phyloP scores from a whole-genome alignment of 306 rosid species.

The Cucurbita argyrosperma region DNA sequence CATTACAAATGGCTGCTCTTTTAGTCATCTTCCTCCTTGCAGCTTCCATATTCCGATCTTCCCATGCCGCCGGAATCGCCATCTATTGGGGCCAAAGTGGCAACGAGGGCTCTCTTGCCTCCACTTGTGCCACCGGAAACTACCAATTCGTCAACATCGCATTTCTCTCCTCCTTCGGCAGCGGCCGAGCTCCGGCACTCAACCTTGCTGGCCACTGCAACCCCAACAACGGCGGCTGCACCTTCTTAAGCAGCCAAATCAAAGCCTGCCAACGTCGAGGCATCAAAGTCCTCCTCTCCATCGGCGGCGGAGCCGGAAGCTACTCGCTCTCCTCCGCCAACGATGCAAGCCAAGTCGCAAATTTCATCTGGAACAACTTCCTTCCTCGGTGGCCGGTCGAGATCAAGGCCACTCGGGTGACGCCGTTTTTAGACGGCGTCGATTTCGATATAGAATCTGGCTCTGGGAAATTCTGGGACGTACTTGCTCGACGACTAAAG shows the following conservation, averaged over 20 bases:
- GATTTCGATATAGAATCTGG: constrained; percentile 50
- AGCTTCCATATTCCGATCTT: constrained; percentile 2
- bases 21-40: constrained; percentile 16
- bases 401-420: constrained; percentile 36
- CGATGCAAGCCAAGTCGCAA: constrained; percentile 29
- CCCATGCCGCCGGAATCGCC: constrained; percentile 18
- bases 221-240: constrained; percentile 16
- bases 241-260: constrained; percentile 17
- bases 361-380: constrained; percentile 40
- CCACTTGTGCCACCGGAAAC: constrained; percentile 41
- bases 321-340: constrained; percentile 32
- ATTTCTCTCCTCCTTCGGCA: constrained; percentile 37
- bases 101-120: constrained; percentile 28
- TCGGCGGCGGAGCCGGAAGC: constrained; percentile 29
- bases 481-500: constrained; percentile 21
- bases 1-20: constrained; percentile 19
- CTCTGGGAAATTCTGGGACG: constrained; percentile 15
- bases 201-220: constrained; percentile 40
- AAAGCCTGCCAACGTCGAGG: constrained; percentile 26
- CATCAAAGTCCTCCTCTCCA: constrained; percentile 50
- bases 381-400: constrained; percentile 39
- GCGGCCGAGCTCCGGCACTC: constrained; percentile 17
- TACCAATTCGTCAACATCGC: constrained; percentile 47
- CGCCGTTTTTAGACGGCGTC: constrained; percentile 36
- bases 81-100: constrained; percentile 48